Conservation (phyloP, 2,329 filamentous ascomycete species). For the Lasiodiplodia hormozganensis region DNA sequence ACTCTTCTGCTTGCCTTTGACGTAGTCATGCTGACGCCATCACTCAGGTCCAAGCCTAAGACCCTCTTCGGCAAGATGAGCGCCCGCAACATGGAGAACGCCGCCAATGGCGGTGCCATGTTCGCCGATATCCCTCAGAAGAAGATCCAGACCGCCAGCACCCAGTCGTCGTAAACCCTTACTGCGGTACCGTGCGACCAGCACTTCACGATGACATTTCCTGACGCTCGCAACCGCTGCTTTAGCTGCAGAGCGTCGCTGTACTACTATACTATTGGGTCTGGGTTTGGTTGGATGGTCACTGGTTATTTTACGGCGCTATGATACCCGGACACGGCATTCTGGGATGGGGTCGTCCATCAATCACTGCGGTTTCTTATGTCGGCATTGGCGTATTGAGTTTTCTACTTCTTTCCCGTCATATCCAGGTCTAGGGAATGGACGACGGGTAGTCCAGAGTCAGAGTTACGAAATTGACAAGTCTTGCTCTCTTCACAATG, state of each 20-base stretch:
- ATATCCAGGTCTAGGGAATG: background rate
- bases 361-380: conserved; percentile 26
- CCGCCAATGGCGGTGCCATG: conserved; percentile 38
- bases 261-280: conserved; percentile 21
- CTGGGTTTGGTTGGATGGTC: conserved; percentile 9
- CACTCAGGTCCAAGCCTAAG: conserved; percentile 45
- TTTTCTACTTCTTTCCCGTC: background rate
- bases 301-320: conserved; percentile 27
- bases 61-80: conserved; percentile 51
- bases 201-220: background rate
- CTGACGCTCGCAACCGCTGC: background rate
- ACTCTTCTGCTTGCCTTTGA: background rate
- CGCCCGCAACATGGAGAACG: conserved; percentile 47
- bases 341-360: conserved; percentile 25
- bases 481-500: background rate
- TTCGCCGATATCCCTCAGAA: conserved; percentile 43
- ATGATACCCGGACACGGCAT: conserved; percentile 30
- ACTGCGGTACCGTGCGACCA: background rate
- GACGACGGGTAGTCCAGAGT: background rate
- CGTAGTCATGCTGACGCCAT: conserved; percentile 1
- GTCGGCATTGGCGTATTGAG: background rate
- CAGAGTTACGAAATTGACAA: conserved; percentile 16
- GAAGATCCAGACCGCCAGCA: conserved; percentile 1
- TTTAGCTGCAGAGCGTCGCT: background rate
- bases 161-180: background rate